A percentile compares a stretch with the other conserved stretches of the same genome.
Evolutionary conservation across 768 basidiomycete species (phyloP).

Genomic region (Hemileccinum rubropunctum): DNA sequence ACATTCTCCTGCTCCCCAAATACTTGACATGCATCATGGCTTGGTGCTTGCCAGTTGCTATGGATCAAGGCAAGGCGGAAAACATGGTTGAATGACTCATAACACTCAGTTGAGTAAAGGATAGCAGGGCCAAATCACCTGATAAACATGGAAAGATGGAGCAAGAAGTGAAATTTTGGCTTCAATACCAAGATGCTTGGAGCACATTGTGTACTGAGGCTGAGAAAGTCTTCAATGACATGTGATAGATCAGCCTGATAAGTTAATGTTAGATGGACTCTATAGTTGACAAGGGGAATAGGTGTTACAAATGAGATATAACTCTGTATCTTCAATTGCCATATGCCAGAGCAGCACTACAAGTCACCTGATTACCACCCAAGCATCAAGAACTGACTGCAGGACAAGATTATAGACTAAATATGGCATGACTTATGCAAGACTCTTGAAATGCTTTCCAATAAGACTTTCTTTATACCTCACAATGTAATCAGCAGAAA

Average conservation of each 20-base stretch:
- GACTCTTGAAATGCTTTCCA: slow-evolving; percentile 32
- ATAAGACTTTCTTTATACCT: slow-evolving; percentile 31
- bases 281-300: not conserved
- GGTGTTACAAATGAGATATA: slow-evolving; percentile 30
- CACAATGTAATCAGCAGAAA: slow-evolving; percentile 32
- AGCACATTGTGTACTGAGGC: slow-evolving; percentile 17
- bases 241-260: slow-evolving; percentile 5
- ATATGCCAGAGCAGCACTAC: slow-evolving; percentile 41
- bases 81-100: slow-evolving; percentile 29
- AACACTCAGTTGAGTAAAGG: slow-evolving; percentile 28
- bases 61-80: slow-evolving; percentile 24
- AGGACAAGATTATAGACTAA: slow-evolving; percentile 32
- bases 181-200: slow-evolving; percentile 28
- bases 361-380: slow-evolving; percentile 34
- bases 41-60: slow-evolving; percentile 32
- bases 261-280: not conserved
- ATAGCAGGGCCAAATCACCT: slow-evolving; percentile 28
- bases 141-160: slow-evolving; percentile 28
- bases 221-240: slow-evolving; percentile 27
- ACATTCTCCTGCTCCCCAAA: slow-evolving; percentile 11
- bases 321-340: slow-evolving; percentile 35
- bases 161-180: slow-evolving; percentile 31
- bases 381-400: slow-evolving; percentile 22
- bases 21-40: slow-evolving; percentile 16
- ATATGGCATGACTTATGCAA: slow-evolving; percentile 31